phyloP scores from a whole-genome alignment of 1,284 basidiomycete species.

The Entoloma clypeatum region DNA sequence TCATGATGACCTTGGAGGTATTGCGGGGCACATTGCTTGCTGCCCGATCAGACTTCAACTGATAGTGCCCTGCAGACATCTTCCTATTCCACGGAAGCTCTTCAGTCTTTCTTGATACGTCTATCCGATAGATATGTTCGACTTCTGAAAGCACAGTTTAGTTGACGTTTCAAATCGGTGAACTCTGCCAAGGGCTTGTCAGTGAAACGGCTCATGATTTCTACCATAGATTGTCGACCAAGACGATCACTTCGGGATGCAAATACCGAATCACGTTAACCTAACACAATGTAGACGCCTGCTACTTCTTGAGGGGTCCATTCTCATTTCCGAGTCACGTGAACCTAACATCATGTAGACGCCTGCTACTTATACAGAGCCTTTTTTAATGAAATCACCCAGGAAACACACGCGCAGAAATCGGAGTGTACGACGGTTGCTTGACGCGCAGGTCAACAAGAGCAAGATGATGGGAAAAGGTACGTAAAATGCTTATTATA shows the following conservation, averaged over 20 bases:
- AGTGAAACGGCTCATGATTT: conserved; percentile 1
- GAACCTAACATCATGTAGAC: too few species aligned
- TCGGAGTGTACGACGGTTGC: too few species aligned
- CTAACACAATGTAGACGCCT: too few species aligned
- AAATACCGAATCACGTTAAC: too few species aligned
- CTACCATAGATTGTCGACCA: conserved; percentile 74
- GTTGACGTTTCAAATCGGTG: conserved; percentile 80
- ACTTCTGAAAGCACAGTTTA: conserved; percentile 82
- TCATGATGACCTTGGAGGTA: conserved; percentile 93
- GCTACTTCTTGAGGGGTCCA: too few species aligned
- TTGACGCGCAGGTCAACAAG: too few species aligned
- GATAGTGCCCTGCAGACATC: conserved; percentile 55
- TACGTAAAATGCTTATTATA: too few species aligned
- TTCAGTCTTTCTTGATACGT: conserved; percentile 83
- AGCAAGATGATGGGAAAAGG: too few species aligned
- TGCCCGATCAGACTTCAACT: conserved; percentile 12
- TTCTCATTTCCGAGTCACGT: too few species aligned
- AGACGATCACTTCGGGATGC: conserved; percentile 93
- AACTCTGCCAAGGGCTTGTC: conserved; percentile 24
- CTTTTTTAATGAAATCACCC: too few species aligned
- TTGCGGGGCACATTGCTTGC: conserved; percentile 18
- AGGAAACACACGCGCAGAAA: too few species aligned
- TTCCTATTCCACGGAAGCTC: conserved; percentile 78
- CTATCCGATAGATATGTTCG: conserved; percentile 91
- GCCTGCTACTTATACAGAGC: too few species aligned